A percentile compares a stretch with the other conserved stretches of the same genome.
Evolutionary conservation across 805 yeast genomes (phyloP).

Genomic region (Metschnikowia orientalis): DNA sequence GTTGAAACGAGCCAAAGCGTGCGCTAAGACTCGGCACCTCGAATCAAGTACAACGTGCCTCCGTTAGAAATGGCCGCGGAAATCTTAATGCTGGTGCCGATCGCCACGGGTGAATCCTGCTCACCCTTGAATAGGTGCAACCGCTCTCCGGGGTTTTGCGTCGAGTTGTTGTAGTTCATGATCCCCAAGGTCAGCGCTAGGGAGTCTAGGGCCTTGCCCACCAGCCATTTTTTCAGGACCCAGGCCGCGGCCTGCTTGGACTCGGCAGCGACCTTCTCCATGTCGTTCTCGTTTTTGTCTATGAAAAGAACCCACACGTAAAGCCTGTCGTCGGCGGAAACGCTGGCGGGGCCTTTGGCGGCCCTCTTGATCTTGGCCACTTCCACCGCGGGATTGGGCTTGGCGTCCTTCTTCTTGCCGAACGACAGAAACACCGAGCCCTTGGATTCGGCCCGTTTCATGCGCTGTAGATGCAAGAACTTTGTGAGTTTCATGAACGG

Average conservation of each 20-base stretch:
- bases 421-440: constrained; percentile 5
- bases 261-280: constrained; percentile 23
- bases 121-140: constrained; percentile 44
- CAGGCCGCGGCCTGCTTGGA: constrained; percentile 35
- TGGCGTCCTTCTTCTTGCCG: constrained; percentile 5
- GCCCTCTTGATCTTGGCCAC: constrained; percentile 38
- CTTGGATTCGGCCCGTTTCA: constrained; percentile 20
- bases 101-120: constrained; percentile 26
- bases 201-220: constrained; percentile 55
- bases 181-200: constrained; percentile 46
- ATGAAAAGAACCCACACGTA: constrained; percentile 47
- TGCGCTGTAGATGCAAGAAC: constrained; percentile 15
- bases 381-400: constrained; percentile 23
- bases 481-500: constrained; percentile 17
- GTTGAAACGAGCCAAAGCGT: neutral
- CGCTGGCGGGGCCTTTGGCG: constrained; percentile 51
- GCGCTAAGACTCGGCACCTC: constrained; percentile 33
- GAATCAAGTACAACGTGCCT: constrained; percentile 48
- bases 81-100: constrained; percentile 36
- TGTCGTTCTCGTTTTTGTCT: constrained; percentile 27
- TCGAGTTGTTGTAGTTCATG: constrained; percentile 46
- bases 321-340: constrained; percentile 42
- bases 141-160: constrained; percentile 36
- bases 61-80: constrained; percentile 42
- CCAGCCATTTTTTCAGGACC: constrained; percentile 54